Percentiles rank a stretch among this genome's conserved stretches.
These are phyloP conservation scores for Wilcoxina mikolae DNA, from an alignment of 495 filamentous ascomycete genomes.

Conservation along the genomic window DNA sequence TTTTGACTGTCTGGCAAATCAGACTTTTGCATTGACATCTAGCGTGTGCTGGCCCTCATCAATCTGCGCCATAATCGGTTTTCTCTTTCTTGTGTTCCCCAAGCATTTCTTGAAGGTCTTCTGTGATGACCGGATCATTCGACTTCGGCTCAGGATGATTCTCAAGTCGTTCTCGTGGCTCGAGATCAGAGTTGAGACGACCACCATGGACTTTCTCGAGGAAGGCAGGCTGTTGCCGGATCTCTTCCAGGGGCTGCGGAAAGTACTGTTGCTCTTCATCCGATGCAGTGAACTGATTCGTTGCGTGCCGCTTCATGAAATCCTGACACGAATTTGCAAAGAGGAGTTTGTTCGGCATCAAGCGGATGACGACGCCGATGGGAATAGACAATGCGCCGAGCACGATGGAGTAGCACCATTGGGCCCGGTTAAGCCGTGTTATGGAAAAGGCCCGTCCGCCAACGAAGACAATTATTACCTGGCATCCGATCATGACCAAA, in stretches of 20 bases:
- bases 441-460: constrained; percentile 59
- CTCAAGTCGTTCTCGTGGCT: too few relatives aligned
- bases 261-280: constrained; percentile 45
- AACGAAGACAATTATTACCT: constrained; percentile 63
- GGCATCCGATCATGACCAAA: constrained; percentile 66
- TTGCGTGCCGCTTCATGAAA: constrained; percentile 33
- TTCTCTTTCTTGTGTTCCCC: too few relatives aligned
- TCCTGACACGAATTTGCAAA: constrained; percentile 39
- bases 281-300: constrained; percentile 34
- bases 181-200: constrained; percentile 68
- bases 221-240: constrained; percentile 68
- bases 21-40: too few relatives aligned
- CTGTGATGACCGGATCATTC: too few relatives aligned
- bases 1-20: too few relatives aligned
- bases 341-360: constrained; percentile 58
- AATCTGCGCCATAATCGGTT: too few relatives aligned
- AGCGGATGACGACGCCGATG: constrained; percentile 53
- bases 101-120: too few relatives aligned
- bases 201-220: constrained; percentile 85
- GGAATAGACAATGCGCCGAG: constrained; percentile 57
- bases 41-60: too few relatives aligned
- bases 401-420: constrained; percentile 63
- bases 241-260: constrained; percentile 48
- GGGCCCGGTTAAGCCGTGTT: constrained; percentile 42
- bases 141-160: too few relatives aligned